Conservation (phyloP, 805 yeast species). For the Metschnikowia reukaufii region DNA sequence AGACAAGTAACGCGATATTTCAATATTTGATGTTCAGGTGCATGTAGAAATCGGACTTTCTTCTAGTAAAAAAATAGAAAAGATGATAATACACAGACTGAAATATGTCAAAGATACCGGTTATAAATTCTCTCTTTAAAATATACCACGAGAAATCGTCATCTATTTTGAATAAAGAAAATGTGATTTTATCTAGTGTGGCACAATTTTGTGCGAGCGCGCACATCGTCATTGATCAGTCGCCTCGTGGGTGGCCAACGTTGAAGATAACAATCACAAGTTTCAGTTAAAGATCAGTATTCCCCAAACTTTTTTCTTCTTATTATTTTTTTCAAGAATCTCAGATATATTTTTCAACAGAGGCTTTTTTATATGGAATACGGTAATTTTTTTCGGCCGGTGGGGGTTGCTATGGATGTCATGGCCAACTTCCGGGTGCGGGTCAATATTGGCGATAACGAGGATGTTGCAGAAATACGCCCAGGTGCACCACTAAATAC, state of each 20-base stretch:
- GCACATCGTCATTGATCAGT: neutral
- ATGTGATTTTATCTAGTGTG: too few species aligned
- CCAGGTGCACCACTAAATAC: neutral
- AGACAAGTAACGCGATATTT: neutral
- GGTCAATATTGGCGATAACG: neutral
- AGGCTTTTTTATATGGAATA: constrained; percentile 1
- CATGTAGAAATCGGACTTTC: neutral
- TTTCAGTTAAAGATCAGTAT: too few species aligned
- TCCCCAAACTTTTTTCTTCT: too few species aligned
- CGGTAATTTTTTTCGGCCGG: constrained; percentile 8
- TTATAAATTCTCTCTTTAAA: too few species aligned
- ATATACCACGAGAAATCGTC: neutral
- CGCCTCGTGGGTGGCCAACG: neutral
- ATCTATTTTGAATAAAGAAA: too few species aligned
- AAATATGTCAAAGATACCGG: too few species aligned
- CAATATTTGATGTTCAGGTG: neutral
- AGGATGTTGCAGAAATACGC: neutral
- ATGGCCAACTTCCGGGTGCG: neutral
- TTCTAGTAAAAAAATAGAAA: neutral
- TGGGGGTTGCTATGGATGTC: constrained; percentile 8
- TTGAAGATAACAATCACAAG: too few species aligned
- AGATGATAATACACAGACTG: too few species aligned
- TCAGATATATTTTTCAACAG: neutral
- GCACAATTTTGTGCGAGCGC: neutral
- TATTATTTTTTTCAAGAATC: too few species aligned